Conservation (phyloP, 176 grass and related monocot species). For the Alopecurus myosuroides region DNA sequence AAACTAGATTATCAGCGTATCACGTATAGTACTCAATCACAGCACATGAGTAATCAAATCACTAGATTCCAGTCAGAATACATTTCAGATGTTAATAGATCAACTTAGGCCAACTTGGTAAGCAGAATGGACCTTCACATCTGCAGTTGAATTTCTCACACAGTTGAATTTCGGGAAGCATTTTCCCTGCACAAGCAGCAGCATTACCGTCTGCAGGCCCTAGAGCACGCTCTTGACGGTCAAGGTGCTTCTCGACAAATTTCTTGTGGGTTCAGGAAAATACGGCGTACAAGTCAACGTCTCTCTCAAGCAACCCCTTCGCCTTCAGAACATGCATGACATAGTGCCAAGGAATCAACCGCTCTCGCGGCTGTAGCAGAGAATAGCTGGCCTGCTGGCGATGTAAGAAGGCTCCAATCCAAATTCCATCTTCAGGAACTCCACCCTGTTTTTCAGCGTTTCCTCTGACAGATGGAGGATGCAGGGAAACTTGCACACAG, state of each 20-base stretch:
- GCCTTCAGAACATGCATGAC: constrained; percentile 36
- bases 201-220: constrained; percentile 26
- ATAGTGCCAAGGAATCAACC: constrained; percentile 35
- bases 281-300: background rate
- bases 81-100: background rate
- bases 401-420: background rate
- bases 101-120: background rate
- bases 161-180: background rate
- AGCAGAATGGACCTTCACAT: background rate
- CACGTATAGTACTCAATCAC: background rate
- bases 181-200: constrained; percentile 10
- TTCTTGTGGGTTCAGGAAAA: rapidly evolving
- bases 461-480: background rate
- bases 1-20: background rate
- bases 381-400: background rate
- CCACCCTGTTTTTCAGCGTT: background rate
- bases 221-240: constrained; percentile 13
- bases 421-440: constrained; percentile 33
- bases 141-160: background rate
- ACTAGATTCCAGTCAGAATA: background rate
- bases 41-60: background rate
- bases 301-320: constrained; percentile 26
- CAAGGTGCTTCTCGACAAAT: constrained; percentile 35
- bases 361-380: constrained; percentile 18
- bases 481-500: background rate